Base-by-base conservation (phyloP, 2,329 filamentous ascomycete genomes). In the Dendrostoma leiphaemia region DNA sequence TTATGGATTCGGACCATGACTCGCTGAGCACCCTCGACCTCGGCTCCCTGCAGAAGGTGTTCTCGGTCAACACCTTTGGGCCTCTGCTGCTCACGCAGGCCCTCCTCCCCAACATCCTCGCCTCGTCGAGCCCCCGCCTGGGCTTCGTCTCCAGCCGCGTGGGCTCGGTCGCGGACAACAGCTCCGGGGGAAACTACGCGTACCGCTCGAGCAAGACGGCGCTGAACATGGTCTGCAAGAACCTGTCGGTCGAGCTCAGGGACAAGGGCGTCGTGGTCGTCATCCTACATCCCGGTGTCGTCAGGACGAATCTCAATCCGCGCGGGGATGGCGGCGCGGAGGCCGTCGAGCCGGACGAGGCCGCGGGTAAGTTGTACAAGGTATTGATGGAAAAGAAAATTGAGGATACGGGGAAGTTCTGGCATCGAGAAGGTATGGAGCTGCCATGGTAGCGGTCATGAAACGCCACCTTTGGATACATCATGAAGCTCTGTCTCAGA, bases 131-230 rank as follows among this genome's bases (percentile, higher is more conserved):
- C 10, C 68, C 73, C 2, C 63, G 67, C 21, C 64, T 76, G 6
- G 73, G 67, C 2, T 72, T 74, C 48, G 69, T 77, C 40, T 73
- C 68, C 38, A 71, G 66, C 28, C 68, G 75, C 17, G 71, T 77
- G 6, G 74, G 73, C 7, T 69, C 65, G 34, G 72, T 78, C 21
- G 65, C 61, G 10, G 73, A 76, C 54, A 77, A 77, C 53, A 62
- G 55, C 45, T 66, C 67, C 1, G 74, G 75, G 9, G 71, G 74
- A 6, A 62, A 57, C 31, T 77, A 77, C 47, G 70, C 73, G 2
- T 77, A 77, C 49, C 70, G 74, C 3, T 66, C 69, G 2, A 70
- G 65, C 10, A 77, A 76, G 59, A 70, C 75, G 5, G 75, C 72
- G 7, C 68, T 76, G 26, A 75, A 77, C 56, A 69, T 65, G 34